Base-by-base conservation (phyloP, 345 rosid species). In the Raphanus raphanistrum region DNA sequence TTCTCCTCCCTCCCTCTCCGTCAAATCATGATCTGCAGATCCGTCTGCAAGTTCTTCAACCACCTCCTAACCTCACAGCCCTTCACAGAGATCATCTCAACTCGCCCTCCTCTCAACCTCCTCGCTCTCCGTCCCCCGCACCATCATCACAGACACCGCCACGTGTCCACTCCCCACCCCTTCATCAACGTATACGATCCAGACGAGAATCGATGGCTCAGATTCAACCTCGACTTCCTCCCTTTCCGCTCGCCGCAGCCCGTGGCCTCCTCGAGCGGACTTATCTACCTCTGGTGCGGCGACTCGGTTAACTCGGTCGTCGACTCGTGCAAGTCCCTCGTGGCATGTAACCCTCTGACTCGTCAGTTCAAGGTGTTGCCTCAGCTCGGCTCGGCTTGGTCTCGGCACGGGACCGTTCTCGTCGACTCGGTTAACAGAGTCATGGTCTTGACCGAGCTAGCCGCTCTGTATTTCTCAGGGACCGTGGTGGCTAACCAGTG, bases 381-480 rank as follows among this genome's bases (percentile, higher is more conserved):
- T 29, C 93, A 85, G 73, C 85, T 94, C 5, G 98, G 98, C 16
- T 91, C 97, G 1, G 97, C 98, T 36, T 94, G 98, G 97, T 94
- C 92, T 3, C 84, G 88, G 3, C 97, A 94, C 75, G 96, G 97
- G 9, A 83, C 91, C 0, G 96, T 94, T 25, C 84, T 94, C 1
- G 94, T 89, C 25, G 94, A 90, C 82, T 86, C 90, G 0, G 79
- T 65, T 2, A 90, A 84, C 68, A 82, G 90, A 68, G 98, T 89
- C 68, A 90, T 91, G 90, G 98, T 91, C 6, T 81, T 94, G 10
- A 87, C 91, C 0, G 97, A 91, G 65, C 89, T 92, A 41, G 94
- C 91, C 0, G 90, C 94, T 12, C 78, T 94, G 10, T 89, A 88
- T 83, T 87, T 82, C 82, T 83, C 91, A 0, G 85, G 82, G 43